A percentile compares a stretch with the other conserved stretches of the same genome.
Evolutionary conservation across 805 yeast genomes (phyloP).

Genomic region (Nakazawaea laoshanensis): DNA sequence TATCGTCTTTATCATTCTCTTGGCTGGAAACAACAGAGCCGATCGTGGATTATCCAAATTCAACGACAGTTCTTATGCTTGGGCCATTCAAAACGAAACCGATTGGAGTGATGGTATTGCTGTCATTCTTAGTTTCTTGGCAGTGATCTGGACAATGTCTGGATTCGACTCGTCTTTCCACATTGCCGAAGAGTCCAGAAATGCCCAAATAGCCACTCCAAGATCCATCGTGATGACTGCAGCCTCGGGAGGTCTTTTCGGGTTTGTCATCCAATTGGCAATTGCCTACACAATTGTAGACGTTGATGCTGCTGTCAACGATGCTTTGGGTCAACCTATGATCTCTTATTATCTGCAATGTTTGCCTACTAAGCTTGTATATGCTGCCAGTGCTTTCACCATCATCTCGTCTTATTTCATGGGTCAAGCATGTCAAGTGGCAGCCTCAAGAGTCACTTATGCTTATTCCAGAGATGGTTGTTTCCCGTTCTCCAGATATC

Average conservation of each 20-base stretch:
- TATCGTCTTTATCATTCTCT: constrained; percentile 44
- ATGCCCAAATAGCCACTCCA: constrained; percentile 59
- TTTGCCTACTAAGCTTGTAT: constrained; percentile 29
- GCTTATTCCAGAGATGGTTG: constrained; percentile 65
- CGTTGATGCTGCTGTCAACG: constrained; percentile 35
- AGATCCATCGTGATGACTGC: constrained; percentile 56
- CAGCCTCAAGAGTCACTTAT: constrained; percentile 59
- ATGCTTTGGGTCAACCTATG: constrained; percentile 52
- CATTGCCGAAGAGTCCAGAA: constrained; percentile 62
- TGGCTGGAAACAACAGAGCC: constrained; percentile 42
- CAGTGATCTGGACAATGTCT: constrained; percentile 67
- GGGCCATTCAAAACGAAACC: constrained; percentile 49
- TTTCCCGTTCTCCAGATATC: constrained; percentile 46
- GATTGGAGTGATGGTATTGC: constrained; percentile 60
- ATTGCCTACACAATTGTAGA: constrained; percentile 54
- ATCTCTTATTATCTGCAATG: constrained; percentile 46
- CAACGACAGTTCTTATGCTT: constrained; percentile 39
- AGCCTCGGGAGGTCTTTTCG: constrained; percentile 44
- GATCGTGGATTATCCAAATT: constrained; percentile 33
- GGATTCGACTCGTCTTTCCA: constrained; percentile 75
- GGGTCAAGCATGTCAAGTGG: constrained; percentile 55
- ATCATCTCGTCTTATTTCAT: constrained; percentile 35
- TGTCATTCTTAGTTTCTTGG: constrained; percentile 45
- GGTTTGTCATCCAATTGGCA: constrained; percentile 50
- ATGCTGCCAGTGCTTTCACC: constrained; percentile 34